Evolutionary conservation across 2,329 filamentous ascomycete genomes (phyloP).

Genomic region (Sarocladium kiliense): DNA sequence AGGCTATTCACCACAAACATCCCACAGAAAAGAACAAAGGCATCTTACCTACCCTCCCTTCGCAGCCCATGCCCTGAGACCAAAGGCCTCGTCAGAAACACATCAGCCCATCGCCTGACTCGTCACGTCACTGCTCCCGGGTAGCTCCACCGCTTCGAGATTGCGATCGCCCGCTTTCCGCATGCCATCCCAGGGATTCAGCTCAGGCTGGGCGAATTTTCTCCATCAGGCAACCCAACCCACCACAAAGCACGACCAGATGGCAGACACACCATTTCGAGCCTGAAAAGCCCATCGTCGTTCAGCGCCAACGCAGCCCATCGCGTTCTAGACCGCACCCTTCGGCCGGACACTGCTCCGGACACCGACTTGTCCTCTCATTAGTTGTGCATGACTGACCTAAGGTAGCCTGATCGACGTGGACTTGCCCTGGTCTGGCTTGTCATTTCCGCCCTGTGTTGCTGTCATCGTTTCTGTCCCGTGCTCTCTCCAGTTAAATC

Average conservation of each 20-base stretch:
- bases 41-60: too few relatives aligned
- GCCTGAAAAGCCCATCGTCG: neutral
- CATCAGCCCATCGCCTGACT: neutral
- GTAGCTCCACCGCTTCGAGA: neutral
- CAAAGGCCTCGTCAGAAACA: neutral
- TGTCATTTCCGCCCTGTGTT: neutral
- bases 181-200: neutral
- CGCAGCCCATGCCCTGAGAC: too few relatives aligned
- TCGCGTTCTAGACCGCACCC: constrained; percentile 7
- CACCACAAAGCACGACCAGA: neutral
- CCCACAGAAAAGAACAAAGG: neutral
- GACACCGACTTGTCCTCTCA: neutral
- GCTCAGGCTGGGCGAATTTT: neutral
- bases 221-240: neutral
- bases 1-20: neutral
- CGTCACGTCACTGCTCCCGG: neutral
- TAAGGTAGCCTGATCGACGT: too few relatives aligned
- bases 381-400: neutral
- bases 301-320: constrained; percentile 2
- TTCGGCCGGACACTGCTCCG: neutral
- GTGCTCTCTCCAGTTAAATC: neutral
- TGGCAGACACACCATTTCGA: too few relatives aligned
- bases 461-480: neutral
- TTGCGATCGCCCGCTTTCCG: neutral
- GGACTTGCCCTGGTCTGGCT: neutral